phyloP scores from a whole-genome alignment of 306 rosid species.

The Arachis hypogaea region DNA sequence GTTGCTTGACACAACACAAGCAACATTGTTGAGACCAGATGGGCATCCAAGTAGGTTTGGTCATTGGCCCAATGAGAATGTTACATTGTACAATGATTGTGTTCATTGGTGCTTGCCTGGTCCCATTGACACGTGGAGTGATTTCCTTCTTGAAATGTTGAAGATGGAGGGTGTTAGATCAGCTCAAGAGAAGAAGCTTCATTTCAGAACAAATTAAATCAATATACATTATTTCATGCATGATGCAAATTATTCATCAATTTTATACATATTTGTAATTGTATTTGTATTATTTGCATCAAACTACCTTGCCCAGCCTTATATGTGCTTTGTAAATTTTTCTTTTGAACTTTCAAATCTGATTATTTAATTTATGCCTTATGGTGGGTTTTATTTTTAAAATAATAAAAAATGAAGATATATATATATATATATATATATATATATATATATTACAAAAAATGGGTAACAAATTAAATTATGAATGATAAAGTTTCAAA shows the following conservation, averaged over 20 bases:
- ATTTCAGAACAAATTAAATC: slow-evolving; percentile 38
- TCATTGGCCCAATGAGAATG: slow-evolving; percentile 79
- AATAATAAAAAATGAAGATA: too few relatives aligned
- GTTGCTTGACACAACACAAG: slow-evolving; percentile 69
- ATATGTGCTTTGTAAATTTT: slow-evolving; percentile 28
- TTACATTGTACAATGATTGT: slow-evolving; percentile 80
- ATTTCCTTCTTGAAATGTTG: slow-evolving; percentile 73
- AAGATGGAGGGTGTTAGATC: slow-evolving; percentile 79
- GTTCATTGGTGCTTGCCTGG: slow-evolving; percentile 96
- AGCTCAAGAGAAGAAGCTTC: slow-evolving; percentile 60
- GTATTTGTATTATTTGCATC: slow-evolving; percentile 8
- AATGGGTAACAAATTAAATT: too few relatives aligned
- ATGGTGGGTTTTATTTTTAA: not conserved
- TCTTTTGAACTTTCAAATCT: not conserved
- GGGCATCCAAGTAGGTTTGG: slow-evolving; percentile 91
- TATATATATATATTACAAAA: too few relatives aligned
- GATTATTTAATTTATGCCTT: slow-evolving; percentile 5
- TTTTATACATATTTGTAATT: not conserved
- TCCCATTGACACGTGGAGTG: slow-evolving; percentile 82
- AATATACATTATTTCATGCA: too few relatives aligned
- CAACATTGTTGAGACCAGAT: slow-evolving; percentile 76
- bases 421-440: too few relatives aligned
- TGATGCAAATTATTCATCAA: not conserved
- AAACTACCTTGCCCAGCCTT: not conserved
- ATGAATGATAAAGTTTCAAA: too few relatives aligned